Evolutionary conservation across 768 basidiomycete species (phyloP), one percentile per base, ranked within the genome.

Genomic region (Leccinellum rugosiceps): DNA sequence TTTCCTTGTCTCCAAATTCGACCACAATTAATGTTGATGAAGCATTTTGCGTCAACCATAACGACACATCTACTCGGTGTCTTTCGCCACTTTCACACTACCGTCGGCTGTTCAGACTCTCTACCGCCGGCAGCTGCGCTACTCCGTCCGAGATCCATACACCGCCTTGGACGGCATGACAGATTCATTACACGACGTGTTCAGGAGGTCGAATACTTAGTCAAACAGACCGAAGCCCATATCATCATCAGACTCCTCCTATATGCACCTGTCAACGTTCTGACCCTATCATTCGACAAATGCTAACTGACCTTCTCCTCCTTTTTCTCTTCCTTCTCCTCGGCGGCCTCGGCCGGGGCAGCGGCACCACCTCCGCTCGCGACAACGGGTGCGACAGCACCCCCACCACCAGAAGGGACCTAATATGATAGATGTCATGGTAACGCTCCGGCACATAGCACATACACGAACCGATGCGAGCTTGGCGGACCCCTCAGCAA

Each of bases 221-320:
- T 97, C 94, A 82, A 97, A 97, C 63, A 97, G 84, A 80, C 94
- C 94, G 77, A 98, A 98, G 81, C 94, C 94, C 94, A 97, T 97
- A 78, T 97, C 95, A 67, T 97, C 95, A 82, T 96, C 94, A 55
- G 90, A 92, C 74, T 95, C 92, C 78, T 92, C 90, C 88, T 93
- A 72, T 55, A 60, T 35, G 26, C 32, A 43, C 53, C 38, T 2
- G 57, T 62, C 43, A 58, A 52, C 32, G 19, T 14, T 5, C 32
- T 51, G 3, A 57, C 48, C 25, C 50, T 15, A 49, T 51, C 15
- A 46, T 8, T 3, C 1, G 10, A 44, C 35, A 35, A 59, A 47
- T 5, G 41, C 46, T 26, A 14, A 78, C 82, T 30, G 32, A 85
- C 90, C 86, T 92, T 90, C 75, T 94, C 91, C 71, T 83, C 86